These are phyloP conservation scores for Achaetomiella virescens DNA, from an alignment of 495 filamentous ascomycete species.

Conservation along the genomic window DNA sequence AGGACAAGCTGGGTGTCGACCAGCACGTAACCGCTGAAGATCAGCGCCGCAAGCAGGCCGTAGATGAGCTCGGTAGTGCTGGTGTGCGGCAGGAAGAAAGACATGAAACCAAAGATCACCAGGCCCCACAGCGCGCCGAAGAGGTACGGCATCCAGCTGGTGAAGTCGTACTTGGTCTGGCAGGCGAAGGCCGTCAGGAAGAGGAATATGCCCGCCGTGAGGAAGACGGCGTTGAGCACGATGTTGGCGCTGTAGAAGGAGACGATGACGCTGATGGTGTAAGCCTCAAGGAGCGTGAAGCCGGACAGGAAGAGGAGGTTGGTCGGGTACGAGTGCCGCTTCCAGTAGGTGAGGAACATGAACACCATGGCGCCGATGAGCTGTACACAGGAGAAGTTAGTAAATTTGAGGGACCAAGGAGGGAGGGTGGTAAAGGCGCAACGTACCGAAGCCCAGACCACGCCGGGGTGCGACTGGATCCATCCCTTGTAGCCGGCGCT, in stretches of 20 bases:
- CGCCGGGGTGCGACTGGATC: constrained; percentile 77
- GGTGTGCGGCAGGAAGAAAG: constrained; percentile 73
- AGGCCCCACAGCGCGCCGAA: constrained; percentile 85
- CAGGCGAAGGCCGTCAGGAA: constrained; percentile 90
- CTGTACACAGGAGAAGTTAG: constrained; percentile 15
- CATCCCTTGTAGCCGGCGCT: constrained; percentile 71
- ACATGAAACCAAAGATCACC: constrained; percentile 87
- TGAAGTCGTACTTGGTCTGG: constrained; percentile 98
- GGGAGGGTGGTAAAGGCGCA: neutral
- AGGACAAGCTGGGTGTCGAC: constrained; percentile 95
- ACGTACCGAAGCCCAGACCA: constrained; percentile 72
- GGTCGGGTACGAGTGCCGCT: constrained; percentile 90
- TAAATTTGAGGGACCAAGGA: neutral
- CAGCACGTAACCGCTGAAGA: constrained; percentile 91
- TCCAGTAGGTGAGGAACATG: constrained; percentile 92
- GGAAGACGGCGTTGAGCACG: constrained; percentile 82
- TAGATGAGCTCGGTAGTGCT: constrained; percentile 78
- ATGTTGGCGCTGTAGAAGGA: constrained; percentile 77
- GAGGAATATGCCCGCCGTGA: constrained; percentile 90
- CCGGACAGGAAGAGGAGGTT: constrained; percentile 88
- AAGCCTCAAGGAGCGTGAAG: constrained; percentile 91
- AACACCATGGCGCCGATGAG: constrained; percentile 74
- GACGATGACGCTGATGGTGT: constrained; percentile 84
- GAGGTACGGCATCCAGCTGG: constrained; percentile 89
- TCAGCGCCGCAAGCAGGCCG: constrained; percentile 67